Evolutionary conservation across 352 stramenopile species (phyloP), one percentile per base, ranked within the genome.

Genomic region (Phytophthora parvispora): DNA sequence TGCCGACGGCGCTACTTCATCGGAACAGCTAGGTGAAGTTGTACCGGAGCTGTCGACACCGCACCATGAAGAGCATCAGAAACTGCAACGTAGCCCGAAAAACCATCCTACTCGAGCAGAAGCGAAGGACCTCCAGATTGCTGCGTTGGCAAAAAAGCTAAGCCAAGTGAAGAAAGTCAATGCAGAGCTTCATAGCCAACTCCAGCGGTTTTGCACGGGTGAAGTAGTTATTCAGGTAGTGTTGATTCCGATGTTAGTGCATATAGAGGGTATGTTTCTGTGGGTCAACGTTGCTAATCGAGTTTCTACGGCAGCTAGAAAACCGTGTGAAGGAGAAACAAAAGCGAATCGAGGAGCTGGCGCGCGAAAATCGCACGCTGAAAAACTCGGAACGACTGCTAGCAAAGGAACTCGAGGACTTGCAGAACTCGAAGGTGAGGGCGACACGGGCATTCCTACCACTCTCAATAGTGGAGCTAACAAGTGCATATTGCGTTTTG

Each of bases 321-420:
- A 95, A 93, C 67, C 79, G 77, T 34, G 72, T 74, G 4, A 85
- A 87, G 56, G 87, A 91, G 45, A 91, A 86, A 58, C 80, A 92
- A 50, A 74, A 79, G 15, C 73, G 77, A 27, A 84, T 94, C 25
- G 81, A 93, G 3, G 57, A 85, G n/a, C 54, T 95, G 2, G 28
- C 60, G 22, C 72, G 83, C 4, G 84, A 95, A 48, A 95, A 94
- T 48, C 64, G 70, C 13, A 71, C 78, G 38, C 60, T 95, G 36
- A 68, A 76, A 42, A 83, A 91, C 34, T 77, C 91, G 32, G 83
- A 92, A 38, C 66, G 83, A 0, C 45, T 76, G 15, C 56, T 94
- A 9, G 58, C 61, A 6, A 91, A 89, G 43, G 74, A 89, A 24
- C 68, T 94, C n/a, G 81, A 92, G 45, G 79, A 89, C 45, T 66